A percentile compares a stretch with the other conserved stretches of the same genome.
Evolutionary conservation across 2,329 filamentous ascomycete species (phyloP).

Genomic region (Didymosphaeria variabile): DNA sequence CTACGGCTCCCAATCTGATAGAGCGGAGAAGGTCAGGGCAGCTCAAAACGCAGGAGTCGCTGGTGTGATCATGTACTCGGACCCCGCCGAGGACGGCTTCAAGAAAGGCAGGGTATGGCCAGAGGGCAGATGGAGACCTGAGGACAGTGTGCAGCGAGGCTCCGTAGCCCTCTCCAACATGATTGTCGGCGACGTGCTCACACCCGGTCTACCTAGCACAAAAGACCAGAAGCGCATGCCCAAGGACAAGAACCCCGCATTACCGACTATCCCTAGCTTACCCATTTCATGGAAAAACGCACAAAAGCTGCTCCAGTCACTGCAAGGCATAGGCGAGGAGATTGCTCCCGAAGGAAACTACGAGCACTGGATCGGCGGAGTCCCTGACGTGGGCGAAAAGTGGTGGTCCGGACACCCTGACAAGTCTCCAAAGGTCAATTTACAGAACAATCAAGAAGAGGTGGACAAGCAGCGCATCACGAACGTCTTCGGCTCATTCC

Average conservation of each 20-base stretch:
- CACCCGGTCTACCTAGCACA: constrained; percentile 83
- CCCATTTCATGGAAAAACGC: constrained; percentile 92
- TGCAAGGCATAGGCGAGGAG: constrained; percentile 77
- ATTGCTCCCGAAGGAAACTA: constrained; percentile 57
- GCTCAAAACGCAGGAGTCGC: constrained; percentile 86
- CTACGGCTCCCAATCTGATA: constrained; percentile 76
- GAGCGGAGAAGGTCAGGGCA: constrained; percentile 85
- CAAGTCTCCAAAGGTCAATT: constrained; percentile 77
- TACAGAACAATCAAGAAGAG: constrained; percentile 90
- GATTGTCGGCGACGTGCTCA: constrained; percentile 90
- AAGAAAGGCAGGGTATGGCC: constrained; percentile 76
- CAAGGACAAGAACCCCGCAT: constrained; percentile 73
- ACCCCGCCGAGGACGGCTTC: constrained; percentile 86
- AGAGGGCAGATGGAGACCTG: constrained; percentile 79
- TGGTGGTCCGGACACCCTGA: constrained; percentile 83
- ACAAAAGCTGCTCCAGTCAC: constrained; percentile 75
- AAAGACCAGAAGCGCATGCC: constrained; percentile 71
- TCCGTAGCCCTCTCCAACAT: constrained; percentile 82
- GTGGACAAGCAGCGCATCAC: constrained; percentile 83
- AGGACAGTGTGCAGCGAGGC: constrained; percentile 83
- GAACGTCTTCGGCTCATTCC: constrained; percentile 87
- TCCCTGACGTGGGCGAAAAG: constrained; percentile 52
- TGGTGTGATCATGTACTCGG: constrained; percentile 92
- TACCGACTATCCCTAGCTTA: constrained; percentile 87
- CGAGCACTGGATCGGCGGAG: constrained; percentile 38